phyloP scores from a whole-genome alignment of 148 eudicot genomes.

The Rhododendron kiyosumense region DNA sequence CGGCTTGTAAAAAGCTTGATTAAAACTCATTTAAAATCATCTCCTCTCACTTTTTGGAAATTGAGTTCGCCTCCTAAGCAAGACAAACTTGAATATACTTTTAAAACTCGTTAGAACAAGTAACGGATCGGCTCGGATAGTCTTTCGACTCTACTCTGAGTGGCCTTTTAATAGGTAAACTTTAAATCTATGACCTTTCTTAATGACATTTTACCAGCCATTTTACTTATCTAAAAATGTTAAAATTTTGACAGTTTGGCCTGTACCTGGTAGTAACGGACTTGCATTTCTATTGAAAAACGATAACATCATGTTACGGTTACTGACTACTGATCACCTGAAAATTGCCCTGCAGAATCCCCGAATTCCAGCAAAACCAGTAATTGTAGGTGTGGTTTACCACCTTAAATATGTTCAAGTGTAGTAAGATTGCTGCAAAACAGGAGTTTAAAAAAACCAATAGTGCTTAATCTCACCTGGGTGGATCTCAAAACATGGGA shows the following conservation, averaged over 20 bases:
- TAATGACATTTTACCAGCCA: background rate
- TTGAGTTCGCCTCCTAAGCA: too few relatives aligned
- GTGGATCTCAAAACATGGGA: background rate
- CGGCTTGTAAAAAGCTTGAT: background rate
- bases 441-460: background rate
- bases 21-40: too few relatives aligned
- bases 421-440: background rate
- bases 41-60: too few relatives aligned
- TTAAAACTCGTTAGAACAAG: too few relatives aligned
- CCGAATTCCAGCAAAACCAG: background rate
- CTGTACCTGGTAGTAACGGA: background rate
- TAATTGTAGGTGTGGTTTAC: background rate
- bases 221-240: too few relatives aligned
- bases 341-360: too few relatives aligned
- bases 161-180: too few relatives aligned
- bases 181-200: background rate
- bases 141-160: too few relatives aligned
- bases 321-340: background rate
- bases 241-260: background rate
- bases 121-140: too few relatives aligned
- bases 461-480: background rate
- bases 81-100: too few relatives aligned
- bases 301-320: background rate
- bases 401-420: background rate
- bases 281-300: background rate